These are phyloP conservation scores for Tolypocladium album DNA, from an alignment of 2,329 filamentous ascomycete genomes.

Conservation along the genomic window DNA sequence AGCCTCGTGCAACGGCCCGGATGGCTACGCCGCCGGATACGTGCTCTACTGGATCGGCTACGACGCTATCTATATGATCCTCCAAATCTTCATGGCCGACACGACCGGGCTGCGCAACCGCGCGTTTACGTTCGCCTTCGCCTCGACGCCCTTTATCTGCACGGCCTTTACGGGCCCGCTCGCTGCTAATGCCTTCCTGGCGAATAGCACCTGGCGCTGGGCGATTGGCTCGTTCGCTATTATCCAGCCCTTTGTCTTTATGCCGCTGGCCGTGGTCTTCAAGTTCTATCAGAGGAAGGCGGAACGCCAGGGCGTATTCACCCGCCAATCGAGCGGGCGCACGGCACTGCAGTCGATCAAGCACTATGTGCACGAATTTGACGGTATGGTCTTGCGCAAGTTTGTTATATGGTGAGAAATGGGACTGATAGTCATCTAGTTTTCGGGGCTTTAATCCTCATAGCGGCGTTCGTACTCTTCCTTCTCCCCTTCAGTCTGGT, in stretches of 20 bases:
- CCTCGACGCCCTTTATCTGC: conserved; percentile 53
- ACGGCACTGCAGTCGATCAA: conserved; percentile 31
- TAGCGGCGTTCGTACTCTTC: conserved; percentile 45
- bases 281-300: conserved; percentile 47
- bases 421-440: conserved; percentile 10
- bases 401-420: not conserved
- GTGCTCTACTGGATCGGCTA: conserved; percentile 55
- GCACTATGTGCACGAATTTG: conserved; percentile 47
- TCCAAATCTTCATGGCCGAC: conserved; percentile 57
- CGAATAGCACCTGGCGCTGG: conserved; percentile 42
- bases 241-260: conserved; percentile 46
- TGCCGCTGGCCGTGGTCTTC: conserved; percentile 51
- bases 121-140: conserved; percentile 46
- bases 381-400: conserved; percentile 14
- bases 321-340: conserved; percentile 24
- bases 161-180: conserved; percentile 53
- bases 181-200: conserved; percentile 42
- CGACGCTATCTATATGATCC: conserved; percentile 46
- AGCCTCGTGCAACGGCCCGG: conserved; percentile 39
- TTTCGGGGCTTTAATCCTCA: conserved; percentile 43
- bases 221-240: conserved; percentile 58
- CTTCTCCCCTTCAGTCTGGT: conserved; percentile 51
- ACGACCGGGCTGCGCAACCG: conserved; percentile 56
- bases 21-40: conserved; percentile 42
- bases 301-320: conserved; percentile 33